Percentiles rank a stretch among this genome's conserved stretches.
phyloP scores from a whole-genome alignment of 2,329 filamentous ascomycete species.

The Akanthomyces muscarius region DNA sequence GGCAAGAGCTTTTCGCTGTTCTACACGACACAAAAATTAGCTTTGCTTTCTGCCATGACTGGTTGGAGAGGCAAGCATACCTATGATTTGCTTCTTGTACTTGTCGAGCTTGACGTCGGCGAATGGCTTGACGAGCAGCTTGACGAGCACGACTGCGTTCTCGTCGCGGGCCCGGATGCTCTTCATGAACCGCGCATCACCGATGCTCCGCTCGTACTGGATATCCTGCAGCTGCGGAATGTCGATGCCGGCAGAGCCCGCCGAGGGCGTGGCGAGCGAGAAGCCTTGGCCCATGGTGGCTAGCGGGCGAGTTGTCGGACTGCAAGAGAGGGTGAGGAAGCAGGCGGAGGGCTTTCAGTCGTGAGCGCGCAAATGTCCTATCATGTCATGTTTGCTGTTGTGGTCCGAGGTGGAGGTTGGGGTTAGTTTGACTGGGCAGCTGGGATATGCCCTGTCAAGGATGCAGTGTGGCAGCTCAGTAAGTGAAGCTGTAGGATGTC shows the following conservation, averaged over 20 bases:
- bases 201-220: constrained; percentile 87
- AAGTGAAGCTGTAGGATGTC: not conserved
- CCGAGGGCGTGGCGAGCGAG: constrained; percentile 85
- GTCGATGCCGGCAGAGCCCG: constrained; percentile 89
- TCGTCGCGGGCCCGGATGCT: constrained; percentile 86
- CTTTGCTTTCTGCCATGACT: no score
- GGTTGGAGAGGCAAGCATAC: constrained; percentile 38
- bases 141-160: constrained; percentile 88
- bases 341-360: not conserved
- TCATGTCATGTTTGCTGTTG: constrained; percentile 4
- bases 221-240: constrained; percentile 87
- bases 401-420: not conserved
- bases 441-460: not conserved
- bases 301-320: not conserved
- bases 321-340: not conserved
- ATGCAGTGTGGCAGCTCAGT: not conserved
- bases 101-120: constrained; percentile 72
- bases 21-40: constrained; percentile 37
- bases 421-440: not conserved
- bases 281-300: constrained; percentile 87
- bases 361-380: not conserved
- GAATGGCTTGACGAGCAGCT: constrained; percentile 91
- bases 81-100: constrained; percentile 72
- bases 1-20: constrained; percentile 72
- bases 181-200: constrained; percentile 93